Evolutionary conservation across 768 basidiomycete genomes (phyloP).

Genomic region (Termitomyces sp.): DNA sequence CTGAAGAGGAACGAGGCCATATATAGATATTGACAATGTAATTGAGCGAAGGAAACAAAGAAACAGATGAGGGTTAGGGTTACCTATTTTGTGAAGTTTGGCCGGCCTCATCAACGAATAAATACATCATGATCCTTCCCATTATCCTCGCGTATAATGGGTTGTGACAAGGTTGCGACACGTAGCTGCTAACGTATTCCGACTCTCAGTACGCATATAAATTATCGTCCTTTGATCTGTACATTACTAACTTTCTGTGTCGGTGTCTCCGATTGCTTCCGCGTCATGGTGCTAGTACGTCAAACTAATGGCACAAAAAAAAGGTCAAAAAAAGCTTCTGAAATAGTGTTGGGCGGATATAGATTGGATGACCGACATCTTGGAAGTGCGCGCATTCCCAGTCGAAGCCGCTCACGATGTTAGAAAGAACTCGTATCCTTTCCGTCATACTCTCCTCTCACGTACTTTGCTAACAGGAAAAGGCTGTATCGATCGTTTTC

Average conservation of each 20-base stretch:
- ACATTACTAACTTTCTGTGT: background rate
- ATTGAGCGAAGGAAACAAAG: background rate
- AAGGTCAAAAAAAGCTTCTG: background rate
- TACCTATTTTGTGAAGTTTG: background rate
- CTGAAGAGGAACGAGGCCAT: constrained; percentile 15
- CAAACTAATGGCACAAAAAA: background rate
- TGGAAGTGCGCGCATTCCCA: background rate
- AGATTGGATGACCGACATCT: background rate
- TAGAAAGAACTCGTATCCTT: background rate
- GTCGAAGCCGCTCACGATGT: background rate
- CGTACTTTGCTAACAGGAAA: constrained; percentile 3
- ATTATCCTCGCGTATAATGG: background rate
- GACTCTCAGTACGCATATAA: background rate
- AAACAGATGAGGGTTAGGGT: constrained; percentile 10
- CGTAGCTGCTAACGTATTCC: background rate
- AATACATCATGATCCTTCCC: background rate
- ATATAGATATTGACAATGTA: background rate
- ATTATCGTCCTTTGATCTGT: background rate
- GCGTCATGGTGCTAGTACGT: background rate
- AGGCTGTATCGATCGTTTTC: constrained; percentile 4
- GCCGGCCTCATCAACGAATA: background rate
- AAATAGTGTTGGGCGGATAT: background rate
- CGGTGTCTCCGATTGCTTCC: background rate
- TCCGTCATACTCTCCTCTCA: constrained; percentile 5
- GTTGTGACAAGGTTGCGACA: background rate